Conservation (phyloP, 768 basidiomycete species). For the Lactifluus rugatus region DNA sequence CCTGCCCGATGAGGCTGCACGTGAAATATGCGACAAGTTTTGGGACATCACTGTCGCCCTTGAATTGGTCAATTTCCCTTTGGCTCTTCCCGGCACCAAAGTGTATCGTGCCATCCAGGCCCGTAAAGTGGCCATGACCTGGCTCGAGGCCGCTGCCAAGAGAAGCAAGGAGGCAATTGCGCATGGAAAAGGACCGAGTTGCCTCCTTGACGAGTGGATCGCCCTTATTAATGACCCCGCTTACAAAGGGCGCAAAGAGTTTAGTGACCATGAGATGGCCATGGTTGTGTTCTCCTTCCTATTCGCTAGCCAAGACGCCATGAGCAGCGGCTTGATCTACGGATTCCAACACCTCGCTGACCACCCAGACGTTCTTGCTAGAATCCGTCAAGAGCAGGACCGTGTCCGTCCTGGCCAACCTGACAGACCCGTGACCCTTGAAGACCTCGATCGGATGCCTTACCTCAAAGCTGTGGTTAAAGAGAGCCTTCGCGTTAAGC, state of each 20-base stretch:
- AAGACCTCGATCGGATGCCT: conserved; percentile 85
- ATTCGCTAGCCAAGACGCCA: conserved; percentile 95
- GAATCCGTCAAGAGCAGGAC: conserved; percentile 87
- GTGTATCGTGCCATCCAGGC: conserved; percentile 89
- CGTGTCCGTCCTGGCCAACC: conserved; percentile 70
- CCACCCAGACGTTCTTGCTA: conserved; percentile 77
- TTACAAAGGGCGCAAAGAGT: conserved; percentile 73
- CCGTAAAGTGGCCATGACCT: conserved; percentile 73
- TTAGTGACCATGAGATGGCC: conserved; percentile 90
- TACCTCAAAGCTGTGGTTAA: conserved; percentile 90
- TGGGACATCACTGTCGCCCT: conserved; percentile 93
- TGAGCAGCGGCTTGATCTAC: conserved; percentile 94
- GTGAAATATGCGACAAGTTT: conserved; percentile 86
- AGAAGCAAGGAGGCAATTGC: conserved; percentile 79
- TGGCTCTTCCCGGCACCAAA: conserved; percentile 92
- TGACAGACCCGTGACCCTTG: conserved; percentile 70
- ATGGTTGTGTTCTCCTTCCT: conserved; percentile 96
- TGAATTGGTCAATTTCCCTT: conserved; percentile 97
- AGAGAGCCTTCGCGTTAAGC: conserved; percentile 84
- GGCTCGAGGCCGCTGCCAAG: conserved; percentile 69
- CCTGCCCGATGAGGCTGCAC: conserved; percentile 68
- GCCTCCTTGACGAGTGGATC: conserved; percentile 93
- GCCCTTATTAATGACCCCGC: conserved; percentile 52
- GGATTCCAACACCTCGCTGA: conserved; percentile 95
- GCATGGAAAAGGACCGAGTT: conserved; percentile 67